A percentile compares a stretch with the other conserved stretches of the same genome.
These are phyloP conservation scores for Fomitopsis betulina DNA, from an alignment of 1,284 basidiomycete genomes.

Conservation along the genomic window DNA sequence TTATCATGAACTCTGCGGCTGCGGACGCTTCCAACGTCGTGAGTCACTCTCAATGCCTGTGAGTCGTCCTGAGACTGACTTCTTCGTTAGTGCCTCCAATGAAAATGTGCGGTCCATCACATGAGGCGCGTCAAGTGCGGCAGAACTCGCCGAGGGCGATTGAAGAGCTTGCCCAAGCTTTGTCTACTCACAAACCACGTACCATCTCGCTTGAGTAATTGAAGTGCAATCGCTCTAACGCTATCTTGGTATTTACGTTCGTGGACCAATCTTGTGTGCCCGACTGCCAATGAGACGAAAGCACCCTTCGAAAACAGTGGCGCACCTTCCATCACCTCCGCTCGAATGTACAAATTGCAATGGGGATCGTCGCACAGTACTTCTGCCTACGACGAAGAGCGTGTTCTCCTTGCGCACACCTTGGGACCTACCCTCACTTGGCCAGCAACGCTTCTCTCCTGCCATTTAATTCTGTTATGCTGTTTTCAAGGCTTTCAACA, in stretches of 20 bases:
- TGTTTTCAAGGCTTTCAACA: too few relatives aligned
- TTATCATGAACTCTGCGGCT: slow-evolving; percentile 80
- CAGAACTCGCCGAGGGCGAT: neutral
- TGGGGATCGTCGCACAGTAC: too few relatives aligned
- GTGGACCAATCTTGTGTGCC: too few relatives aligned
- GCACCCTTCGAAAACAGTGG: too few relatives aligned
- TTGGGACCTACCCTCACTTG: too few relatives aligned
- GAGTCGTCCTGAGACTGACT: neutral
- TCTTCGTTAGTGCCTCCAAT: neutral
- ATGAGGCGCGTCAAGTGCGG: neutral
- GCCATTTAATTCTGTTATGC: too few relatives aligned
- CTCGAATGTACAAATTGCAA: too few relatives aligned
- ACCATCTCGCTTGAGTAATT: neutral
- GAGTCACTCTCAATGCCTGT: neutral
- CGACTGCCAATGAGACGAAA: neutral
- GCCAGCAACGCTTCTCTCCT: too few relatives aligned
- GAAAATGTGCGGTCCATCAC: neutral
- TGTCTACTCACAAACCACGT: neutral
- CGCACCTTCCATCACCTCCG: too few relatives aligned
- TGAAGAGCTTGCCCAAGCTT: neutral
- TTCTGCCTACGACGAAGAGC: too few relatives aligned
- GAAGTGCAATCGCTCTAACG: neutral
- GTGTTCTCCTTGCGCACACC: too few relatives aligned
- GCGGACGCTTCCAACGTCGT: slow-evolving; percentile 21
- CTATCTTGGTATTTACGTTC: neutral